Base-by-base conservation (phyloP, 129 eudicot genomes). In the Pseudognaphalium luteoalbum region DNA sequence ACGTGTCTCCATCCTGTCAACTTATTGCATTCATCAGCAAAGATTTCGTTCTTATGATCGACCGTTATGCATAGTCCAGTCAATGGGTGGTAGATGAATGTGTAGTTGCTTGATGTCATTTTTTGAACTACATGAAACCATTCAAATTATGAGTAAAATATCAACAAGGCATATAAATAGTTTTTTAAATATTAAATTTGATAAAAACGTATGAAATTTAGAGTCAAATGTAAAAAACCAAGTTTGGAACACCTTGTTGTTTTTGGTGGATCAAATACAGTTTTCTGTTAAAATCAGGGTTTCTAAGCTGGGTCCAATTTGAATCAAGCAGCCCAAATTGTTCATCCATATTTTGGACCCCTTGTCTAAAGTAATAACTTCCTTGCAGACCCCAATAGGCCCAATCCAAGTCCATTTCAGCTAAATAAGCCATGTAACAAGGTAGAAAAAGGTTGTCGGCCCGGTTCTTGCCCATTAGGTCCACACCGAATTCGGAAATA, bases 371-470 rank as follows among this genome's bases (percentile, higher is more conserved):
- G 30, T 81, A 83, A 72, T 89, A 89, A 25, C 88, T 81, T 66
- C 94, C 94, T 71, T 80, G 89, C 61, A 89, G 71, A 25, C 81
- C 87, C 94, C 94, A 89, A 6, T 86, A 42, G 12, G 80, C 82
- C 94, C 94, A 89, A 75, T 89, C 94, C 75, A 89, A 68, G 71
- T 89, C 94, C 78, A 28, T 51, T 32, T 82, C 85, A 4, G 86
- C 88, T 88, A 86, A 74, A 57, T 79, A 82, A 52, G 79, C 82
- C 71, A 78, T 66, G 29, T 72, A 82, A 74, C 86, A 82, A 17
- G 82, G 66, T 44, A 82, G 60, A 32, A 77, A 78, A 12, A 51
- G 60, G 29, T 77, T 72, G 35, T 82, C 82, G 0, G 60, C 71
- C 6, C 29, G 67, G 37, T 63, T 54, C 2, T 65, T 73, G 59